A percentile compares a stretch with the other conserved stretches of the same genome.
These are phyloP conservation scores for Phytophthora crassamura DNA, from an alignment of 352 stramenopile genomes.

Conservation along the genomic window DNA sequence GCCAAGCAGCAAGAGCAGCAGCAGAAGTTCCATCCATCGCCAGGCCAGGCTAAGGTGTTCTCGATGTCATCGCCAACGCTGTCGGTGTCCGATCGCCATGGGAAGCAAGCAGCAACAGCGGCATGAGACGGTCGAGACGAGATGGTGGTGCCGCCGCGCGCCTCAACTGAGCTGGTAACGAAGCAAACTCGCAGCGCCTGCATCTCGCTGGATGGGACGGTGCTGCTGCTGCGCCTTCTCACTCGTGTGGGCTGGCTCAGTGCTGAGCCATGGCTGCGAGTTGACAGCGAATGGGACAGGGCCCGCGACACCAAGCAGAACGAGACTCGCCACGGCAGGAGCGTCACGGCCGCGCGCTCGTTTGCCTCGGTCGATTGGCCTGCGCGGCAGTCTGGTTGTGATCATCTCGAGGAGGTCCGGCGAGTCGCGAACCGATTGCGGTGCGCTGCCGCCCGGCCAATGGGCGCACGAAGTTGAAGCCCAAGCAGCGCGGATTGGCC, in stretches of 20 bases:
- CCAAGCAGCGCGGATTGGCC: constrained; percentile 17
- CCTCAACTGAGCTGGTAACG: constrained; percentile 9
- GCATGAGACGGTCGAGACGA: not conserved
- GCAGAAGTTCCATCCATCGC: too few relatives aligned
- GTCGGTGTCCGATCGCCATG: too few relatives aligned
- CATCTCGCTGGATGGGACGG: constrained; percentile 9
- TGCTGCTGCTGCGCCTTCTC: not conserved
- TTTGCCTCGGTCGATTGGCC: constrained; percentile 1
- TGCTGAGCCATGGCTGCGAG: not conserved
- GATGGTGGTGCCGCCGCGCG: not conserved
- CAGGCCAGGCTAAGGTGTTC: too few relatives aligned
- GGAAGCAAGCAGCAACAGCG: not conserved
- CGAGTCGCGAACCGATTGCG: not conserved
- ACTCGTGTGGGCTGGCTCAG: not conserved
- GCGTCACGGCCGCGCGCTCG: constrained; percentile 19
- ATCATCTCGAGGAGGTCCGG: constrained; percentile 1
- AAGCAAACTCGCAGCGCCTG: constrained; percentile 2
- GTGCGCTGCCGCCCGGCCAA: constrained; percentile 7
- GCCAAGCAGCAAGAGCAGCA: too few relatives aligned
- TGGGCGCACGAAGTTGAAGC: constrained; percentile 16
- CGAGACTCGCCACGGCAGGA: constrained; percentile 11
- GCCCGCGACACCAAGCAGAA: constrained; percentile 13
- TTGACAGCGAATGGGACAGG: constrained; percentile 1
- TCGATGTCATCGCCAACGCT: too few relatives aligned
- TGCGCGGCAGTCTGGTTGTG: constrained; percentile 7